Base-by-base conservation (phyloP, 371 early-diverging fungal genomes). In the Mucor indicus region DNA sequence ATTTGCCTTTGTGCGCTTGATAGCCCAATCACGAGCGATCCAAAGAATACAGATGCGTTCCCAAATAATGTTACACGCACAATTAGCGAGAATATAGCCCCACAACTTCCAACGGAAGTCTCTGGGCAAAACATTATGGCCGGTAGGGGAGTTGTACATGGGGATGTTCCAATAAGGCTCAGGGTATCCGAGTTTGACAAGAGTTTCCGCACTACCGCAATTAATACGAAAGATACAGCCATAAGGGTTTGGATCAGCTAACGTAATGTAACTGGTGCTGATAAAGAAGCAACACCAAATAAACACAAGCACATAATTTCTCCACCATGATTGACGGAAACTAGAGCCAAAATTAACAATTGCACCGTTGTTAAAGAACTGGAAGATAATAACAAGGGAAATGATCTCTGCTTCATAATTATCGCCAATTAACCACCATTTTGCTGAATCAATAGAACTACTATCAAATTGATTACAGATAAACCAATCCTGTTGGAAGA, bases 341-440 rank as follows among this genome's bases (percentile, higher is more conserved):
- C 66, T 63, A 35, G 67, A 62, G 16, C 90, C 90, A 58, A 84
- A 79, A 60, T 83, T 87, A 67, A 84, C 83, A 23, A 80, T 67
- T 19, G 80, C 83, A 8, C 79, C 85, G 13, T 76, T 79, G 56
- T 81, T 75, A 62, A 77, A 64, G 50, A 83, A 83, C 49, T 81
- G 82, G 67, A 81, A 81, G 50, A 86, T 59, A 41, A 79, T 69
- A 13, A 78, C 76, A 6, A 81, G 62, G 0, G 84, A 55, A 20
- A 87, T 74, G n/a, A 73, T 59, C 43, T 77, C 84, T 15, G 81
- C 75, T 61, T 90, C 90, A 48, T 70, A 90, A 54, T 85, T 88
- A 60, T 90, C 90, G 43, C 83, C 89, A 23, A 90, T 67, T 29
- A 88, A 69, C 88, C 89, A 90, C 90, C 90, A 90, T 50, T 75